Evolutionary conservation across 1,284 basidiomycete genomes (phyloP).

Genomic region (Takashimella tepidaria): DNA sequence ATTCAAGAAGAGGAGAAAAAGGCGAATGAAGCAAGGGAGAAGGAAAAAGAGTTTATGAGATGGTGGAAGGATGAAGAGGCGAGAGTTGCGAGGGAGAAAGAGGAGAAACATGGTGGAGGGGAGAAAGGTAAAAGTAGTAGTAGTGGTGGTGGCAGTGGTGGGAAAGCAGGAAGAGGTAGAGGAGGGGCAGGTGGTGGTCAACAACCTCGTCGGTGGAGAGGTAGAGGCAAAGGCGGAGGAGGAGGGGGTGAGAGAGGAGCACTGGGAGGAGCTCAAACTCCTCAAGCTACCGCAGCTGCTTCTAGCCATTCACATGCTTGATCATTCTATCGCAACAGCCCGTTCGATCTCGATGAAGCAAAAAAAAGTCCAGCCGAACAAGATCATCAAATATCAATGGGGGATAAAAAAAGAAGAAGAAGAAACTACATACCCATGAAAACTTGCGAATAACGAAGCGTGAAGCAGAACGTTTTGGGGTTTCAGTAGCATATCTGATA

Average conservation of each 20-base stretch:
- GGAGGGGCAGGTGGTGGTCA: constrained; percentile 10
- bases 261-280: neutral
- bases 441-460: no score
- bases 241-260: constrained; percentile 5
- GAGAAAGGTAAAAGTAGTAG: neutral
- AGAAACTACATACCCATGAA: no score
- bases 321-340: no score
- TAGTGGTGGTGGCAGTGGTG: neutral
- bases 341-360: no score
- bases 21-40: constrained; percentile 49
- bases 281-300: no score
- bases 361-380: no score
- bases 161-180: constrained; percentile 5
- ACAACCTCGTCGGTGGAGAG: constrained; percentile 6
- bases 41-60: constrained; percentile 69
- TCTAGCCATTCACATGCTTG: no score
- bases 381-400: no score
- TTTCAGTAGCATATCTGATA: no score
- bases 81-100: constrained; percentile 54
- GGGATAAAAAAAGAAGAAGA: no score
- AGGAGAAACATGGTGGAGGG: constrained; percentile 12
- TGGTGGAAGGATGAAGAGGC: constrained; percentile 84
- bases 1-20: constrained; percentile 73
- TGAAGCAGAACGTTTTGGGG: no score
- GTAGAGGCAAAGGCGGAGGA: constrained; percentile 10